Conservation (phyloP, 225 moss, liverwort and hornwort species). For the Pseudisothecium myosuroides region DNA sequence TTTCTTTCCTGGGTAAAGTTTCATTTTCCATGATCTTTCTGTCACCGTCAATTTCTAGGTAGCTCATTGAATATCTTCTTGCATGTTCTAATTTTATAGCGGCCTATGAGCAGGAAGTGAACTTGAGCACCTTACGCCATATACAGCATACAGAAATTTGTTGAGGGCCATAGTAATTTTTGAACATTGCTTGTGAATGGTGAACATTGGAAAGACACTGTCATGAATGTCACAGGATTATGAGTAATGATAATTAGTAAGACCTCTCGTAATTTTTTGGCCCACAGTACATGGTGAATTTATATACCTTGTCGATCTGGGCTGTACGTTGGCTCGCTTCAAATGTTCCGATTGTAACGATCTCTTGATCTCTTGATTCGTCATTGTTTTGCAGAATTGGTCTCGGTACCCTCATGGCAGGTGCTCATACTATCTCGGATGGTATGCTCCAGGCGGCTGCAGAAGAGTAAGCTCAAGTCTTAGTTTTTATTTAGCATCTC, state of each 20-base stretch:
- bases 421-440: slow-evolving; percentile 66
- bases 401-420: slow-evolving; percentile 68
- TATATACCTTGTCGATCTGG: neutral
- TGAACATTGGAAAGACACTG: neutral
- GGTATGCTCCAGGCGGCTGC: slow-evolving; percentile 97
- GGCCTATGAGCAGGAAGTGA: neutral
- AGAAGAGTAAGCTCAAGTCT: slow-evolving; percentile 39
- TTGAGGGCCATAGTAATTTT: neutral
- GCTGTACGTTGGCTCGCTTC: neutral
- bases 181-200: neutral
- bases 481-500: neutral
- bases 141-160: neutral
- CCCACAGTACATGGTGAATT: neutral
- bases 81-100: neutral
- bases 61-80: neutral
- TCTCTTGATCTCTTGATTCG: neutral
- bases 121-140: neutral
- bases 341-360: neutral
- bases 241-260: neutral
- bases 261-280: neutral
- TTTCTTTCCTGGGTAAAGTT: slow-evolving; percentile 72
- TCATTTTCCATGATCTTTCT: neutral
- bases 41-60: neutral
- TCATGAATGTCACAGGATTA: neutral
- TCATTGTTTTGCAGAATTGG: slow-evolving; percentile 54